Conservation (phyloP, 2,329 filamentous ascomycete genomes). For the Colletotrichum nymphaeae region DNA sequence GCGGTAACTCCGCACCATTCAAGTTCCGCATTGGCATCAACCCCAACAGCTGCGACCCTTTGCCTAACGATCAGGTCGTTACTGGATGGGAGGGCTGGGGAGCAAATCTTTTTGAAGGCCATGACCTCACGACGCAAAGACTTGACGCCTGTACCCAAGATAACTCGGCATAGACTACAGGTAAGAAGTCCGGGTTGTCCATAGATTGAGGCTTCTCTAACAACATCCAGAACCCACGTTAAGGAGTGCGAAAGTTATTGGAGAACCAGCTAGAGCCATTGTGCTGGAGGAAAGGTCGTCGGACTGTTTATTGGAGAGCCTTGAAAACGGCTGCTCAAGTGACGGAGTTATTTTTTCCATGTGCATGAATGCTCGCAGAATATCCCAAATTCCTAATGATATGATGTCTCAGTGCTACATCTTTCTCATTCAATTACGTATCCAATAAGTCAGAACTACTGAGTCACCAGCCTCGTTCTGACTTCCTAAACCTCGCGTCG, state of each 20-base stretch:
- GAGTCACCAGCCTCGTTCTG: too few species aligned
- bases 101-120: not conserved
- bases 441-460: too few species aligned
- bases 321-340: not conserved
- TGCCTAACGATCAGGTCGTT: conserved; percentile 3
- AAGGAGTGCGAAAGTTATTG: not conserved
- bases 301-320: not conserved
- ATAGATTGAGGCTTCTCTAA: not conserved
- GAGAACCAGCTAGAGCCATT: not conserved
- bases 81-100: conserved; percentile 28
- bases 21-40: conserved; percentile 21
- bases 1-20: not conserved
- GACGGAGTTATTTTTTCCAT: not conserved
- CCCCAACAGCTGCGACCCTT: not conserved
- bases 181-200: not conserved
- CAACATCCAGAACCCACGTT: not conserved
- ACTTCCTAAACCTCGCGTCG: too few species aligned
- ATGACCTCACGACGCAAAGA: not conserved
- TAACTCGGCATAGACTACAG: not conserved
- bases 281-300: not conserved
- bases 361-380: not conserved
- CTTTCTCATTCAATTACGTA: not conserved
- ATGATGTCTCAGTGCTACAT: not conserved
- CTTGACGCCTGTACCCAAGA: not conserved
- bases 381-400: not conserved